These are phyloP conservation scores for Yamadazyma philogaea DNA, from an alignment of 805 yeast species.

Conservation along the genomic window DNA sequence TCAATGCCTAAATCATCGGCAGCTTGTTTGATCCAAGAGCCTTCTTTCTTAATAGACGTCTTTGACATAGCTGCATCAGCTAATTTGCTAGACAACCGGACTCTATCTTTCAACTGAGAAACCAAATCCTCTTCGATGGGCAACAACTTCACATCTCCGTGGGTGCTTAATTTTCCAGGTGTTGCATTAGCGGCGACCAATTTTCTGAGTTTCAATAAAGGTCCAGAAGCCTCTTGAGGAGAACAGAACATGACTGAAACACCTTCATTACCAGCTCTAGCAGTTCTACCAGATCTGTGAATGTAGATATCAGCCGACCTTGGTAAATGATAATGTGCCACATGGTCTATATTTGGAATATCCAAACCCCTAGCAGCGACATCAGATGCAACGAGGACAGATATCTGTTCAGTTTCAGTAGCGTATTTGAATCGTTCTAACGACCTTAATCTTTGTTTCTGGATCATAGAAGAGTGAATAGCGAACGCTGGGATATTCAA, in stretches of 20 bases:
- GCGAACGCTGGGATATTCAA: slow-evolving; percentile 69
- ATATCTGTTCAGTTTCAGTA: slow-evolving; percentile 43
- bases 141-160: slow-evolving; percentile 58
- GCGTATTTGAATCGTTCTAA: slow-evolving; percentile 74
- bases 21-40: slow-evolving; percentile 80
- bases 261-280: slow-evolving; percentile 91
- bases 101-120: slow-evolving; percentile 66
- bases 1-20: slow-evolving; percentile 92
- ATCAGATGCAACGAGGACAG: slow-evolving; percentile 88
- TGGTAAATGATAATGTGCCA: slow-evolving; percentile 93
- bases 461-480: slow-evolving; percentile 92
- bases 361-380: slow-evolving; percentile 98
- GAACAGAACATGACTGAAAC: slow-evolving; percentile 92
- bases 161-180: slow-evolving; percentile 28
- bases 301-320: slow-evolving; percentile 91
- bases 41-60: slow-evolving; percentile 62
- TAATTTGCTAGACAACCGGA: slow-evolving; percentile 63
- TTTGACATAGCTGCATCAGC: slow-evolving; percentile 68
- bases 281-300: slow-evolving; percentile 98
- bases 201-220: slow-evolving; percentile 70
- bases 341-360: slow-evolving; percentile 86
- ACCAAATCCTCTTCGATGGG: slow-evolving; percentile 77
- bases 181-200: slow-evolving; percentile 44
- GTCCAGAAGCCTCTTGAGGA: slow-evolving; percentile 90
- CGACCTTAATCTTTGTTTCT: slow-evolving; percentile 83